These are phyloP conservation scores for Diphasiastrum complanatum DNA, from an alignment of 83 land plant species.

Conservation along the genomic window DNA sequence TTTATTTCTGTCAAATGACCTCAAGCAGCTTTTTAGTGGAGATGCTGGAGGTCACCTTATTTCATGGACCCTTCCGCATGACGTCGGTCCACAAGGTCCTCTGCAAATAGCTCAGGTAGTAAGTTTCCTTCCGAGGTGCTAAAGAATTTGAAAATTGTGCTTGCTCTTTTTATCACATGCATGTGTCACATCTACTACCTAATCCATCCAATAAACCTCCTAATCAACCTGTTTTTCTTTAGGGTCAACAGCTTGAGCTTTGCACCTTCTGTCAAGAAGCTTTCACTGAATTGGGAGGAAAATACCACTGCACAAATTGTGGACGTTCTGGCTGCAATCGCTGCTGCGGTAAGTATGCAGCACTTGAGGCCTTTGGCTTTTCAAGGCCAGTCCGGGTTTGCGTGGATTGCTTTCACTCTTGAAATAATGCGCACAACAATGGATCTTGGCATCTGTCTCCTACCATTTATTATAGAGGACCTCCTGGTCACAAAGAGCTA, in stretches of 20 bases:
- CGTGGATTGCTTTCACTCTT: slow-evolving; percentile 9
- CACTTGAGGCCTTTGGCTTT: slow-evolving; percentile 21
- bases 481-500: no score
- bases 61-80: slow-evolving; percentile 85
- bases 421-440: no score
- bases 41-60: slow-evolving; percentile 79
- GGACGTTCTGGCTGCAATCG: slow-evolving; percentile 14
- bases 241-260: no score
- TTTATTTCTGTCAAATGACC: slow-evolving; percentile 56
- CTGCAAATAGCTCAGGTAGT: slow-evolving; percentile 13
- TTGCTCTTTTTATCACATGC: background rate
- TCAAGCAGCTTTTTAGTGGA: slow-evolving; percentile 90
- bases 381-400: slow-evolving; percentile 22
- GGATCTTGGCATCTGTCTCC: no score
- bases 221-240: no score
- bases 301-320: slow-evolving; percentile 21
- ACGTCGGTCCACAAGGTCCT: slow-evolving; percentile 27
- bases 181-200: no score
- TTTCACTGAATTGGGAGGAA: background rate
- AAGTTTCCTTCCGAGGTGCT: no score
- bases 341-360: slow-evolving; percentile 7
- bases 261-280: slow-evolving; percentile 9
- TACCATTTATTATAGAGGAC: no score
- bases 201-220: no score
- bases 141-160: no score